Conservation (phyloP, 768 basidiomycete species). For the Coprinopsis marcescibilis region DNA sequence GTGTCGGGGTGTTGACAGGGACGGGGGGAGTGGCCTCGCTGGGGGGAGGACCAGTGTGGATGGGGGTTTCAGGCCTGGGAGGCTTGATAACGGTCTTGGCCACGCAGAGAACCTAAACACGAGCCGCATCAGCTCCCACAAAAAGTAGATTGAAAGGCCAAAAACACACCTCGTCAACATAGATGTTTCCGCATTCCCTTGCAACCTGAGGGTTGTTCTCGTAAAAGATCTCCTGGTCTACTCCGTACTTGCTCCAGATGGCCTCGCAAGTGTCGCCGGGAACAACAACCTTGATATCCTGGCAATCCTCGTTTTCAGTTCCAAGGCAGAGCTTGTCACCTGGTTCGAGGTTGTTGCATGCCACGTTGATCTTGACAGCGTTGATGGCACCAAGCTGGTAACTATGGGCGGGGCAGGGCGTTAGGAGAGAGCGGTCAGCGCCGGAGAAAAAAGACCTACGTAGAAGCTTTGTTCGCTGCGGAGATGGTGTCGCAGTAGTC, state of each 20-base stretch:
- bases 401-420: slow-evolving; percentile 32
- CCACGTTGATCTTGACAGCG: slow-evolving; percentile 37
- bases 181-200: slow-evolving; percentile 54
- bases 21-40: slow-evolving; percentile 22
- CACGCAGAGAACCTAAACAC: slow-evolving; percentile 48
- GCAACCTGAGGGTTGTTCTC: slow-evolving; percentile 74
- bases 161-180: slow-evolving; percentile 63
- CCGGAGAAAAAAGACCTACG: slow-evolving; percentile 33
- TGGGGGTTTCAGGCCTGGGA: slow-evolving; percentile 25
- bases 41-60: slow-evolving; percentile 27
- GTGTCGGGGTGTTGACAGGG: slow-evolving; percentile 13
- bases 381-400: slow-evolving; percentile 73
- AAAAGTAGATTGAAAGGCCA: not conserved
- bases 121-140: not conserved
- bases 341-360: slow-evolving; percentile 55
- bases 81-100: slow-evolving; percentile 36
- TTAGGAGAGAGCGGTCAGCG: slow-evolving; percentile 2
- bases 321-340: slow-evolving; percentile 59
- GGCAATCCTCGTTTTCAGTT: slow-evolving; percentile 53
- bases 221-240: slow-evolving; percentile 51
- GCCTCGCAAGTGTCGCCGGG: slow-evolving; percentile 54
- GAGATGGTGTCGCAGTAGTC: slow-evolving; percentile 70
- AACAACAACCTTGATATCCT: slow-evolving; percentile 49
- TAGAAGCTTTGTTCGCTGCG: slow-evolving; percentile 52
- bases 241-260: slow-evolving; percentile 30